These are phyloP conservation scores for Geranium incanum DNA, from an alignment of 441 rosid species.

Conservation along the genomic window DNA sequence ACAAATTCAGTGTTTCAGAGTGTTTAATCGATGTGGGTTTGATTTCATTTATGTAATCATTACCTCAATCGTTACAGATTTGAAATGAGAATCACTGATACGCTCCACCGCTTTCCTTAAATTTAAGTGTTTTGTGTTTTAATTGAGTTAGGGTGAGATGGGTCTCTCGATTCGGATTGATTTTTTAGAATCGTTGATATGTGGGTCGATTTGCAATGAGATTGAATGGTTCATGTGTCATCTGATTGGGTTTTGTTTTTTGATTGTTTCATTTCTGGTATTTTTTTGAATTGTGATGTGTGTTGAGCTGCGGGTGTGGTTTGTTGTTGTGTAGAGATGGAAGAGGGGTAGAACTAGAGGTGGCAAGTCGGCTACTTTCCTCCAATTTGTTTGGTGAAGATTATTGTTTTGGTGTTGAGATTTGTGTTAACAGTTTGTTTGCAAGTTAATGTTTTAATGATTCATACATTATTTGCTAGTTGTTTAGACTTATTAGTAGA, in stretches of 20 bases:
- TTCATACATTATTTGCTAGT: no score
- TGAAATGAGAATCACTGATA: background rate
- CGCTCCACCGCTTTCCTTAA: background rate
- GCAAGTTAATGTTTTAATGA: no score
- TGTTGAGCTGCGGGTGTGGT: background rate
- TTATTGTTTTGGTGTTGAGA: no score
- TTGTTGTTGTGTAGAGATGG: constrained; percentile 43
- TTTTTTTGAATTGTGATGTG: background rate
- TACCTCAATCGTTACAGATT: no score
- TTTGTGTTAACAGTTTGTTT: no score
- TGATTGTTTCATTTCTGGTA: background rate
- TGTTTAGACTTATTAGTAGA: no score
- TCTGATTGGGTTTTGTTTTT: background rate
- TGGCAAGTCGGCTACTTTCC: constrained; percentile 19
- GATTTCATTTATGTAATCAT: no score
- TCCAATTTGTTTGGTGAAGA: no score
- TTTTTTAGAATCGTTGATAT: background rate
- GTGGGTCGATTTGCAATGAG: background rate
- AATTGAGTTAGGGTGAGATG: background rate
- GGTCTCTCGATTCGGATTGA: background rate
- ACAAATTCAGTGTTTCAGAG: no score
- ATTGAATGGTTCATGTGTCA: background rate
- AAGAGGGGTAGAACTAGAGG: constrained; percentile 19
- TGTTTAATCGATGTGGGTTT: no score
- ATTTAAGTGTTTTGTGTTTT: background rate